A percentile compares a stretch with the other conserved stretches of the same genome.
These are phyloP conservation scores for Mucuna pruriens DNA, from an alignment of 306 rosid genomes.

Conservation along the genomic window DNA sequence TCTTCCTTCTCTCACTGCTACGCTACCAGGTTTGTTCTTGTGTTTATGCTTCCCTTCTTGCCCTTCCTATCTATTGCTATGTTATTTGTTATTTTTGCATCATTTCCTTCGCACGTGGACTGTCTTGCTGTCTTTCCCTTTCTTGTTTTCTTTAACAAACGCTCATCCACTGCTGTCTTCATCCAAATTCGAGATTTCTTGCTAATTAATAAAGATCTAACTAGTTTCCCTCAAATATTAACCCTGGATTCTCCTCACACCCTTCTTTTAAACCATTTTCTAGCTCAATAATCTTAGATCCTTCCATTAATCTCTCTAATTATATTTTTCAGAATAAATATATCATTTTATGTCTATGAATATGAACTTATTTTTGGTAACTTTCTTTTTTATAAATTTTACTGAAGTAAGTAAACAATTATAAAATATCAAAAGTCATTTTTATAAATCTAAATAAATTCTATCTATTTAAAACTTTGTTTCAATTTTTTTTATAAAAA, in stretches of 20 bases:
- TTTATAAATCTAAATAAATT: not conserved
- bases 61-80: not conserved
- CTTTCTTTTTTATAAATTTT: not conserved
- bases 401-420: not conserved
- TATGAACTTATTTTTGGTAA: too few species aligned
- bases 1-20: not conserved
- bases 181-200: conserved; percentile 16
- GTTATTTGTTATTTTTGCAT: not conserved
- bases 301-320: too few species aligned
- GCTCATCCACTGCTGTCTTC: not conserved
- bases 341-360: too few species aligned
- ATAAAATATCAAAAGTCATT: not conserved
- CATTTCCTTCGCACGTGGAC: conserved; percentile 35
- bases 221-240: not conserved
- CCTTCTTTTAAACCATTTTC: not conserved
- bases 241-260: not conserved
- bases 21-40: not conserved
- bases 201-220: not conserved
- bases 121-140: not conserved
- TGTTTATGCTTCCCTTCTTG: not conserved
- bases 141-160: not conserved
- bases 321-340: too few species aligned
- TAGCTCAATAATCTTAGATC: not conserved
- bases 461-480: not conserved
- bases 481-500: not conserved